These are phyloP conservation scores for Suillus subluteus DNA, from an alignment of 768 basidiomycete species.

Conservation along the genomic window DNA sequence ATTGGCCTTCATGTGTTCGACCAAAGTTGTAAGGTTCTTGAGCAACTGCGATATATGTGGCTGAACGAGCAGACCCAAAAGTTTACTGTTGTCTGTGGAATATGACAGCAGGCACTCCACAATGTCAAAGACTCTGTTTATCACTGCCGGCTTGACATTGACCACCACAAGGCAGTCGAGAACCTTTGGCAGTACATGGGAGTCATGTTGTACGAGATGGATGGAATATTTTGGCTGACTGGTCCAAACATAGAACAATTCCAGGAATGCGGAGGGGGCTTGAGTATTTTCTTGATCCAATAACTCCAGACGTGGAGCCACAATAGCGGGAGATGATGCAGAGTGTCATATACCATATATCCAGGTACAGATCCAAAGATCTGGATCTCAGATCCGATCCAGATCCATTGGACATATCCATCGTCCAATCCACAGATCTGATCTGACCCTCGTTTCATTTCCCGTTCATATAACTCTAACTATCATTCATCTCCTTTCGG, in stretches of 20 bases:
- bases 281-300: constrained; percentile 90
- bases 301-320: constrained; percentile 77
- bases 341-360: too few species aligned
- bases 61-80: constrained; percentile 59
- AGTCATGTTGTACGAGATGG: constrained; percentile 73
- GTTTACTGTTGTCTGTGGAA: constrained; percentile 51
- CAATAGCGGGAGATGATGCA: constrained; percentile 67
- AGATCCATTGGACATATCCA: too few species aligned
- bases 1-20: constrained; percentile 61
- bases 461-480: too few species aligned
- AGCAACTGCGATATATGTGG: constrained; percentile 77
- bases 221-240: constrained; percentile 54
- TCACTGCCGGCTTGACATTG: constrained; percentile 85
- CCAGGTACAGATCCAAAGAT: too few species aligned
- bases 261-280: constrained; percentile 85
- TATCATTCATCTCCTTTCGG: too few species aligned
- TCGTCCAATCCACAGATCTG: too few species aligned
- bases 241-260: constrained; percentile 83
- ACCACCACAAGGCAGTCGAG: constrained; percentile 81
- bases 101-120: constrained; percentile 69
- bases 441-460: too few species aligned
- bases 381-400: too few species aligned
- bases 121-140: constrained; percentile 83
- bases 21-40: constrained; percentile 66
- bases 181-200: constrained; percentile 69